These are phyloP conservation scores for Aspergillus arachidicola DNA, from an alignment of 2,329 filamentous ascomycete species.

Conservation along the genomic window DNA sequence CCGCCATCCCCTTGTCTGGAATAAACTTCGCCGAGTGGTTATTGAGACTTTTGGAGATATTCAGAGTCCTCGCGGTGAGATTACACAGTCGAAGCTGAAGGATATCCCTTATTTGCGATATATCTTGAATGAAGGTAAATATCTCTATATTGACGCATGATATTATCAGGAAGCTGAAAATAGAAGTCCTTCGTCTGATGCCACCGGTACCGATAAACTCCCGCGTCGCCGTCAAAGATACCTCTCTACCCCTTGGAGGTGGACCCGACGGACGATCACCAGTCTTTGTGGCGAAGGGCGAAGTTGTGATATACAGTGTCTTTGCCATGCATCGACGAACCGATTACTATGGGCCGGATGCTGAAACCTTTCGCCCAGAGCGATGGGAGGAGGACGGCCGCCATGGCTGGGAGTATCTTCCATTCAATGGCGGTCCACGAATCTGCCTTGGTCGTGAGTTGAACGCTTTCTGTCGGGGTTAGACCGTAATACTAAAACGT, in stretches of 20 bases:
- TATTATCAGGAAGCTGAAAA: background rate
- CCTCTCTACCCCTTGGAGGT: constrained; percentile 55
- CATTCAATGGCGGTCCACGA: constrained; percentile 42
- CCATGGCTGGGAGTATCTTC: constrained; percentile 42
- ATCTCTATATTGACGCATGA: background rate
- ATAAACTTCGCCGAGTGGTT: constrained; percentile 39
- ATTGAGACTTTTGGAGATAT: constrained; percentile 47
- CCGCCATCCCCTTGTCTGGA: constrained; percentile 39
- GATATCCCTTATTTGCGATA: constrained; percentile 44
- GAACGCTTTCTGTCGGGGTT: background rate
- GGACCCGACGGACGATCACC: constrained; percentile 62
- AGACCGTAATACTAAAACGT: no score
- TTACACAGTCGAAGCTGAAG: constrained; percentile 50
- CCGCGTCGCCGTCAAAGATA: constrained; percentile 43
- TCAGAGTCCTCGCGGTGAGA: constrained; percentile 34
- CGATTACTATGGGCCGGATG: constrained; percentile 50
- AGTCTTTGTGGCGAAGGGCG: constrained; percentile 67
- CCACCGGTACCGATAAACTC: constrained; percentile 51
- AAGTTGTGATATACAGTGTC: constrained; percentile 66
- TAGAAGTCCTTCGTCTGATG: constrained; percentile 45
- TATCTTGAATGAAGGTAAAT: constrained; percentile 40
- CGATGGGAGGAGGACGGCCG: constrained; percentile 48
- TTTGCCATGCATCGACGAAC: constrained; percentile 72
- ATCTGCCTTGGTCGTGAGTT: constrained; percentile 45
- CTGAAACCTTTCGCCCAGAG: constrained; percentile 51